phyloP scores from a whole-genome alignment of 805 yeast species.

The Lipomyces japonicus region DNA sequence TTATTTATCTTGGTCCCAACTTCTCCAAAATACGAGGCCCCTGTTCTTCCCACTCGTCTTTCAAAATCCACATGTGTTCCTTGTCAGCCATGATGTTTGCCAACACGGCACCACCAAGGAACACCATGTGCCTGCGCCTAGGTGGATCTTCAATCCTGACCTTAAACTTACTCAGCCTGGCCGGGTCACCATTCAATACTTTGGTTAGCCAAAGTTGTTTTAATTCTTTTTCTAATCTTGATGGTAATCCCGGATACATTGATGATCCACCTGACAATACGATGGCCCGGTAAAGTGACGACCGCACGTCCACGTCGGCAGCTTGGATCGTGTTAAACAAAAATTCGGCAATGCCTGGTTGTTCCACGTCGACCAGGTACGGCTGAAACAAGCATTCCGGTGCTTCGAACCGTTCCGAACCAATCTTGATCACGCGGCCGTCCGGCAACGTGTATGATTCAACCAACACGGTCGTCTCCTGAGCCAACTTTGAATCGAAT shows the following conservation, averaged over 20 bases:
- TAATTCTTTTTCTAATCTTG: conserved; percentile 89
- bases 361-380: conserved; percentile 88
- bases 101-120: conserved; percentile 96
- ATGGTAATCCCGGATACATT: conserved; percentile 98
- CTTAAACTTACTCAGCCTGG: conserved; percentile 79
- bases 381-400: conserved; percentile 98
- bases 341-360: conserved; percentile 92
- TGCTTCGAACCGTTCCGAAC: conserved; percentile 93
- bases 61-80: conserved; percentile 96
- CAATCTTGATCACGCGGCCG: conserved; percentile 89
- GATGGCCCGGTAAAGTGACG: conserved; percentile 83
- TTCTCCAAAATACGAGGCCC: conserved; percentile 82
- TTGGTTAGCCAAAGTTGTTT: conserved; percentile 93
- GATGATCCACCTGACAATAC: conserved; percentile 97
- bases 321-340: conserved; percentile 88
- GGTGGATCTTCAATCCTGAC: conserved; percentile 98
- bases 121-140: conserved; percentile 97
- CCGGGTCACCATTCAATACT: conserved; percentile 81
- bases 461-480: conserved; percentile 92
- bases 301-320: conserved; percentile 90
- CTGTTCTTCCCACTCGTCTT: conserved; percentile 96
- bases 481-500: conserved; percentile 78
- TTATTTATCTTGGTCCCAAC: conserved; percentile 77
- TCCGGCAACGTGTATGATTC: conserved; percentile 84
- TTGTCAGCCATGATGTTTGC: conserved; percentile 98